Evolutionary conservation across 2,329 filamentous ascomycete species (phyloP).

Genomic region (Neobulgaria alba): DNA sequence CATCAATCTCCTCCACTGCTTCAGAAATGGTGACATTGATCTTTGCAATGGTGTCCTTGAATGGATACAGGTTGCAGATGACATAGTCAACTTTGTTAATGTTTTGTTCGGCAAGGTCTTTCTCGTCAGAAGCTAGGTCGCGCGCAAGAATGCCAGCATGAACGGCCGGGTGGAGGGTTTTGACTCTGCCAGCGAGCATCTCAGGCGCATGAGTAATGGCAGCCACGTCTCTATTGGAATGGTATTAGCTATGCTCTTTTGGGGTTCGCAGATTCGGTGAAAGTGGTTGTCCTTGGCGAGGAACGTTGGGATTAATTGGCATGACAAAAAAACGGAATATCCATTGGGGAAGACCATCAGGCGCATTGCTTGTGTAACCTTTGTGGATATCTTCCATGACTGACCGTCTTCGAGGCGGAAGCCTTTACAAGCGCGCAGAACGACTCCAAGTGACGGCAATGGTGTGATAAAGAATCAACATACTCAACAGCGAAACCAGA

Average conservation of each 20-base stretch:
- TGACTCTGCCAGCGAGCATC: slow-evolving; percentile 87
- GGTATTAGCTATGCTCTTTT: too few relatives aligned
- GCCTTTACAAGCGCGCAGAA: too few relatives aligned
- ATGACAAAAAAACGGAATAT: too few relatives aligned
- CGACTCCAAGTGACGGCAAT: too few relatives aligned
- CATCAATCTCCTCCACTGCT: slow-evolving; percentile 98
- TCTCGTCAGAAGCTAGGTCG: slow-evolving; percentile 89
- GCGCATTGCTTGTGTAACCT: too few relatives aligned
- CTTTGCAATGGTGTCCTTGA: slow-evolving; percentile 97
- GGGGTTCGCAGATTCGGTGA: too few relatives aligned
- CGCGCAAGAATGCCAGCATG: slow-evolving; percentile 80
- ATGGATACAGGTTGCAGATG: slow-evolving; percentile 97
- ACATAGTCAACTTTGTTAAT: slow-evolving; percentile 94
- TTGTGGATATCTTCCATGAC: too few relatives aligned
- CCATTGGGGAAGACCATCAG: too few relatives aligned
- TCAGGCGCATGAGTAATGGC: slow-evolving; percentile 95
- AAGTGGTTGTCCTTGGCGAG: too few relatives aligned
- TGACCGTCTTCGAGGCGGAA: too few relatives aligned
- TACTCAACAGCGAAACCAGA: slow-evolving; percentile 93
- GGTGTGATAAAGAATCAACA: slow-evolving; percentile 28
- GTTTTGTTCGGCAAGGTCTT: slow-evolving; percentile 90
- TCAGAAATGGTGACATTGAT: slow-evolving; percentile 94
- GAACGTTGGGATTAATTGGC: too few relatives aligned
- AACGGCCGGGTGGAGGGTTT: slow-evolving; percentile 90
- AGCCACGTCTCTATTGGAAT: slow-evolving; percentile 96